Conservation (phyloP, 2,329 filamentous ascomycete genomes). For the Gnomoniopsis smithogilvyi region DNA sequence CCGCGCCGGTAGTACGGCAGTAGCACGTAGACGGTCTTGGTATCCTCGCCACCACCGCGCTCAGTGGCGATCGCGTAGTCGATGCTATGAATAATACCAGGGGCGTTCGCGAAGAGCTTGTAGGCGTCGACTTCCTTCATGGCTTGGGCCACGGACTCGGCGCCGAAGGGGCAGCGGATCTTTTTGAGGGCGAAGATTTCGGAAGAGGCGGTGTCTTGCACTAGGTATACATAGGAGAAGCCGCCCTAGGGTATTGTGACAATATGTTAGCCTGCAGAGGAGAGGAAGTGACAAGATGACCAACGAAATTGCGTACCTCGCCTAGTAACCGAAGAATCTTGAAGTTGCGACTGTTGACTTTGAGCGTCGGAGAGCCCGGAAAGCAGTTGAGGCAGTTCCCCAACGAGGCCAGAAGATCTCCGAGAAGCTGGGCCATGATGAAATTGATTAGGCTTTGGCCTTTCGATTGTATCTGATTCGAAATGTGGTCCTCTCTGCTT, state of each 20-base stretch:
- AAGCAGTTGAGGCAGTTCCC: slow-evolving; percentile 97
- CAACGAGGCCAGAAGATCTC: slow-evolving; percentile 87
- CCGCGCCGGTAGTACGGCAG: slow-evolving; percentile 93
- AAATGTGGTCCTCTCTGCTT: background rate
- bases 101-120: slow-evolving; percentile 76
- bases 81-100: slow-evolving; percentile 81
- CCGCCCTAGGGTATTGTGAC: slow-evolving; percentile 62
- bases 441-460: background rate
- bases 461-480: background rate
- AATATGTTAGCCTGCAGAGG: background rate
- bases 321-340: slow-evolving; percentile 92
- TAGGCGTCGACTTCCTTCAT: slow-evolving; percentile 98
- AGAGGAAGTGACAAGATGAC: background rate
- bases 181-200: slow-evolving; percentile 95
- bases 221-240: slow-evolving; percentile 98
- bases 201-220: slow-evolving; percentile 81
- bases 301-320: slow-evolving; percentile 57
- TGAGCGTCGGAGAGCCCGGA: slow-evolving; percentile 86
- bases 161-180: slow-evolving; percentile 96
- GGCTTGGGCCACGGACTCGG: slow-evolving; percentile 90
- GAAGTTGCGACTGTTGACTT: slow-evolving; percentile 92
- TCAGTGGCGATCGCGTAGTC: slow-evolving; percentile 82
- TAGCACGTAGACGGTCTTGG: slow-evolving; percentile 95
- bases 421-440: slow-evolving; percentile 76
- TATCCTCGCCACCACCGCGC: slow-evolving; percentile 55